Conservation (phyloP, 345 rosid genomes). For the Ceriops zippeliana region DNA sequence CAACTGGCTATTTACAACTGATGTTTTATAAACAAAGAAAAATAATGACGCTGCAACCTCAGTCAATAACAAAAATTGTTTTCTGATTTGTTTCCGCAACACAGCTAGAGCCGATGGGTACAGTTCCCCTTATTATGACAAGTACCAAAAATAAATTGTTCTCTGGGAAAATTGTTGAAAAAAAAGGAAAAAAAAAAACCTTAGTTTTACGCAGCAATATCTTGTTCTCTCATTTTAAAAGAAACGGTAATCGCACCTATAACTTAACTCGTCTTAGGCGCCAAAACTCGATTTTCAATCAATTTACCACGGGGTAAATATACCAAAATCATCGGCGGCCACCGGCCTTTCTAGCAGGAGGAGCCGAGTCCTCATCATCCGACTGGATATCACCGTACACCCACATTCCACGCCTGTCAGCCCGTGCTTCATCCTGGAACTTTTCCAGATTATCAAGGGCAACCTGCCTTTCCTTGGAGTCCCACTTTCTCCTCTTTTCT, state of each 20-base stretch:
- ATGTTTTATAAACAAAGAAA: too few relatives aligned
- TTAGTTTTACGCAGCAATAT: slow-evolving; percentile 11
- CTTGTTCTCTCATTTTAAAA: slow-evolving; percentile 3
- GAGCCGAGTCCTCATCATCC: slow-evolving; percentile 79
- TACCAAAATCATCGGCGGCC: slow-evolving; percentile 52
- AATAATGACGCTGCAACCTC: neutral
- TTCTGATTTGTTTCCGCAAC: slow-evolving; percentile 1
- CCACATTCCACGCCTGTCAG: slow-evolving; percentile 76
- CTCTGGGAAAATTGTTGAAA: slow-evolving; percentile 5
- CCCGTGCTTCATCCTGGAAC: slow-evolving; percentile 76
- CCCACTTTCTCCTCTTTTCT: slow-evolving; percentile 85
- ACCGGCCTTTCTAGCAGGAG: slow-evolving; percentile 54
- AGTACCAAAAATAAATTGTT: neutral
- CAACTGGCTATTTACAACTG: too few relatives aligned
- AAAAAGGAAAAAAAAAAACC: slow-evolving; percentile 4
- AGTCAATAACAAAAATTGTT: slow-evolving; percentile 13
- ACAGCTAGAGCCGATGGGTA: neutral
- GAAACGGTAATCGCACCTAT: slow-evolving; percentile 3
- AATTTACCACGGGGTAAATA: slow-evolving; percentile 13
- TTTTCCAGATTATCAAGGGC: slow-evolving; percentile 70
- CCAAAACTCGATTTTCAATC: slow-evolving; percentile 9
- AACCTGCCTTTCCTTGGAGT: slow-evolving; percentile 55
- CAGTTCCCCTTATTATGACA: slow-evolving; percentile 21
- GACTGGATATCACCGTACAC: slow-evolving; percentile 87
- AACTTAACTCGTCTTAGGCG: slow-evolving; percentile 15